Evolutionary conservation across 805 yeast genomes (phyloP).

Genomic region (Candida dajiaensis): DNA sequence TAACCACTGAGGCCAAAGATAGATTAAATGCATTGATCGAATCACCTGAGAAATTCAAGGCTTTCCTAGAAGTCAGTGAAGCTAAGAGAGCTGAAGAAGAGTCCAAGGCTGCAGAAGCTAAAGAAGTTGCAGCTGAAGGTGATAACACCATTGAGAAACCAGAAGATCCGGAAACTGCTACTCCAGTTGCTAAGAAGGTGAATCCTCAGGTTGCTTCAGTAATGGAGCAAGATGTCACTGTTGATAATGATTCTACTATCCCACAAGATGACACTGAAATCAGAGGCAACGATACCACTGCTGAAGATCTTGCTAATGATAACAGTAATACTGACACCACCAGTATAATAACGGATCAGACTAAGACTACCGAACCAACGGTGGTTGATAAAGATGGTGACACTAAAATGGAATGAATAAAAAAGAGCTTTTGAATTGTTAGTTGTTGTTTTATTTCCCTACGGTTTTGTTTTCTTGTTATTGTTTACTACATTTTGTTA

Average conservation of each 20-base stretch:
- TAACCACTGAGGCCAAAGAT: conserved; percentile 21
- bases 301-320: conserved; percentile 40
- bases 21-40: conserved; percentile 16
- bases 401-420: conserved; percentile 22
- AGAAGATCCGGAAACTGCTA: conserved; percentile 16
- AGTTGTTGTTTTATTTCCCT: not conserved
- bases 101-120: conserved; percentile 7
- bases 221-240: conserved; percentile 25
- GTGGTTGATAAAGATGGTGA: conserved; percentile 28
- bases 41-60: conserved; percentile 18
- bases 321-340: conserved; percentile 10
- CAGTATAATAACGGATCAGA: conserved; percentile 13
- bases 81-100: conserved; percentile 6
- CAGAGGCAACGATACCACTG: conserved; percentile 34
- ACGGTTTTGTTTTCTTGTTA: not conserved
- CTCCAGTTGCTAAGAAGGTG: conserved; percentile 9
- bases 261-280: conserved; percentile 41
- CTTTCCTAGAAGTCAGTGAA: conserved; percentile 4
- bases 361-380: conserved; percentile 2
- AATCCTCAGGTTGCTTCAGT: conserved; percentile 21
- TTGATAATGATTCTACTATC: conserved; percentile 44
- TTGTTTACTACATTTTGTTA: not conserved
- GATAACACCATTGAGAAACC: conserved; percentile 17
- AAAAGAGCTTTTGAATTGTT: not conserved
- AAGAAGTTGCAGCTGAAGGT: conserved; percentile 9